phyloP scores from a whole-genome alignment of 116 monocot species.

The Phalaenopsis hybrid region DNA sequence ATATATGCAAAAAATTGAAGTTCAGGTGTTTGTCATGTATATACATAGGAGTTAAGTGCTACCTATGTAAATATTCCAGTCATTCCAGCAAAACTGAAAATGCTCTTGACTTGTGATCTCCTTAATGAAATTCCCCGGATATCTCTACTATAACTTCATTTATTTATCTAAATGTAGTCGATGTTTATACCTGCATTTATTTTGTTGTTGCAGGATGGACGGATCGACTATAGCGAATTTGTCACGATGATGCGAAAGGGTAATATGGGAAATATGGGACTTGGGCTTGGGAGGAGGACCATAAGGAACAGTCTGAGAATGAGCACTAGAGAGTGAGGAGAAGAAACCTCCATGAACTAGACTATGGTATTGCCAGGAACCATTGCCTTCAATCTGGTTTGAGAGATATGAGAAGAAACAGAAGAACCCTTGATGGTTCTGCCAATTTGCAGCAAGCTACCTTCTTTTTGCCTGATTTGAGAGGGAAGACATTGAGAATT shows the following conservation, averaged over 20 bases:
- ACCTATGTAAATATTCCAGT: no score
- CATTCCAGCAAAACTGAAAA: no score
- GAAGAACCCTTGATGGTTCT: not conserved
- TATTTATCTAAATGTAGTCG: not conserved
- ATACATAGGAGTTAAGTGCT: no score
- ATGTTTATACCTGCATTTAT: not conserved
- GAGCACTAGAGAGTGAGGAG: conserved; percentile 26
- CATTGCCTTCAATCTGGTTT: not conserved
- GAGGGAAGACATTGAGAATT: not conserved
- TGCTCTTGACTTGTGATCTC: not conserved
- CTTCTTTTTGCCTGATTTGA: no score
- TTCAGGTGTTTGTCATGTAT: no score
- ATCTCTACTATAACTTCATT: not conserved
- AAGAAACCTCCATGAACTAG: not conserved
- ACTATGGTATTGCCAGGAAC: not conserved
- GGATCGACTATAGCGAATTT: conserved; percentile 76
- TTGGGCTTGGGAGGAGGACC: conserved; percentile 51
- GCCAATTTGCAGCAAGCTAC: no score
- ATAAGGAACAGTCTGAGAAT: conserved; percentile 48
- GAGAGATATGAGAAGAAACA: not conserved
- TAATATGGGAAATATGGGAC: conserved; percentile 21
- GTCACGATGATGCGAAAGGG: conserved; percentile 80
- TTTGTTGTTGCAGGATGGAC: conserved; percentile 37
- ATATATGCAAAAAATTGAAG: no score
- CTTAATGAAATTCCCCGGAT: not conserved